Evolutionary conservation across 306 rosid species (phyloP).

Genomic region (Spatholobus suberectus): DNA sequence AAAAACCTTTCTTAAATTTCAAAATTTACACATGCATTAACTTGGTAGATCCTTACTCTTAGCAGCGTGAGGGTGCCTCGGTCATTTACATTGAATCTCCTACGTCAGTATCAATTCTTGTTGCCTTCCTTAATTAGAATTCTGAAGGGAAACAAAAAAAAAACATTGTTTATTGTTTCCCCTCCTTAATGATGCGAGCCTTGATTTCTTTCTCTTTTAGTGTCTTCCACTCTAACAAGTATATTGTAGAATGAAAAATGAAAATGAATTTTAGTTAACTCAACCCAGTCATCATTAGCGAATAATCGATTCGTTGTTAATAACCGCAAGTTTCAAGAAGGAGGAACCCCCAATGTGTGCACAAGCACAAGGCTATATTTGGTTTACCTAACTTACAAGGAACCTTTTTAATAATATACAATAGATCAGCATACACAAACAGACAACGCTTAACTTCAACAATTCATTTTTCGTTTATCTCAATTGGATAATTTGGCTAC

Average conservation of each 20-base stretch:
- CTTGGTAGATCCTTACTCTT: not conserved
- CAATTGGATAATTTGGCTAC: not conserved
- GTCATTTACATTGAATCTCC: not conserved
- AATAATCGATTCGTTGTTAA: not conserved
- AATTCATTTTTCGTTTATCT: slow-evolving; percentile 9
- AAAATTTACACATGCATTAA: not conserved
- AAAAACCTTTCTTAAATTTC: not conserved
- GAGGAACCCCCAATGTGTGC: not conserved
- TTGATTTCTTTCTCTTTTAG: not conserved
- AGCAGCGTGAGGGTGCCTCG: not conserved
- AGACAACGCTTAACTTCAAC: not conserved
- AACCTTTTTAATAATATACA: not conserved
- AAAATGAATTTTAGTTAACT: not conserved
- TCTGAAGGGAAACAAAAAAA: not conserved
- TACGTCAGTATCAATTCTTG: not conserved
- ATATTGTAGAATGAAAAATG: not conserved
- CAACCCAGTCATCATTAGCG: not conserved
- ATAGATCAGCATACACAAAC: not conserved
- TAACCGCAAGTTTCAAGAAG: slow-evolving; percentile 19
- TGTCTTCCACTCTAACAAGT: not conserved
- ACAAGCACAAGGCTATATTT: not conserved
- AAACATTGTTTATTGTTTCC: not conserved
- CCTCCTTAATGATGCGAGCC: not conserved
- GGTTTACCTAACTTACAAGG: slow-evolving; percentile 27
- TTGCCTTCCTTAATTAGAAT: not conserved